Evolutionary conservation across 345 rosid genomes (phyloP), one percentile per base, ranked within the genome.

Genomic region (Hevea brasiliensis): DNA sequence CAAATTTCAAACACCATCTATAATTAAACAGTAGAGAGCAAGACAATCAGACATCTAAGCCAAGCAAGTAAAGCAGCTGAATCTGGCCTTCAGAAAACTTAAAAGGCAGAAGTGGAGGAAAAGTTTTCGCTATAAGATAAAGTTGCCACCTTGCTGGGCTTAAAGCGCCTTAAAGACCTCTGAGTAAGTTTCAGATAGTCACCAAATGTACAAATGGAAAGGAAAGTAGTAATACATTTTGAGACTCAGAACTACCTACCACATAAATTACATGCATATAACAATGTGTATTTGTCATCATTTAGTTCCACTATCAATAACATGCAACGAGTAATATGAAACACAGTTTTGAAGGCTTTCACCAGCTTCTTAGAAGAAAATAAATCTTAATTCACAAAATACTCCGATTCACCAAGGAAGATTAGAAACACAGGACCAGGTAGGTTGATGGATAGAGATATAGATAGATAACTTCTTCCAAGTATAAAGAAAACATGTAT

Each of bases 51-150:
- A 20, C 29, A 60, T 29, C 21, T 18, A 7, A 40, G 15, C 44
- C 40, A 23, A 41, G 47, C 13, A 61, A n/a, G 58, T 23, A 61
- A 51, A 71, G 21, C 21, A 32, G 29, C 59, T 47, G 40, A 45
- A 60, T 15, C 21, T 47, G 57, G 35, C n/a, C 61, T 62, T 62
- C 15, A 61, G n/a, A 15, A 51, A 37, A 53, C 67, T 71, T 27
- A 32, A 32, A 23, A 47, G 37, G 45, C 13, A 4, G 15, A n/a
- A 48, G 45, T 3, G 29, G 42, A 20, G 35, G 55, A 9, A 17
- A 50, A 24, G 18, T 21, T 17, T 72, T 35, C 24, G 4, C 60
- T 13, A 26, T 32, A 44, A 17, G 14, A 24, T 15, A 24, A 17
- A 57, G 56, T 20, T 59, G 40, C 35, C 9, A 40, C 23, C 3